phyloP scores from a whole-genome alignment of 1,284 basidiomycete species.

The Ustilago shanxiensis region DNA sequence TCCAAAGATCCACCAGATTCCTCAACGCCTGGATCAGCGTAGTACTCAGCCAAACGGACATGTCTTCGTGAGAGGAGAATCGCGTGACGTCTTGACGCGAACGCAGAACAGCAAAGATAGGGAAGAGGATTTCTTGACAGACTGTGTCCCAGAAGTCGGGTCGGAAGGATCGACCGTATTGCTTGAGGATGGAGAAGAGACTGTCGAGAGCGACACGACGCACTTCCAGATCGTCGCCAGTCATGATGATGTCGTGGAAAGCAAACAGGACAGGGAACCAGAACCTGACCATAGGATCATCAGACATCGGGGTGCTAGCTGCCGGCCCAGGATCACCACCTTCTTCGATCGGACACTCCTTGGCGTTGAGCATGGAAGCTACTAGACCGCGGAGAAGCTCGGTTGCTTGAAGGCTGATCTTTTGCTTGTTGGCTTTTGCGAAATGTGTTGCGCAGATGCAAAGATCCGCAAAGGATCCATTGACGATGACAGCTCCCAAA shows the following conservation, averaged over 20 bases:
- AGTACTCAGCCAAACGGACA: constrained; percentile 99
- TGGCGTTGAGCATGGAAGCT: constrained; percentile 81
- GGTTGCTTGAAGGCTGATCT: constrained; percentile 94
- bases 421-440: constrained; percentile 98
- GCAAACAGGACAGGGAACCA: constrained; percentile 98
- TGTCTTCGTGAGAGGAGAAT: constrained; percentile 96
- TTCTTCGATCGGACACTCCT: constrained; percentile 56
- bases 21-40: constrained; percentile 99
- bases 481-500: constrained; percentile 88
- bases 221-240: constrained; percentile 98
- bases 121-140: constrained; percentile 95
- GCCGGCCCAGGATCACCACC: constrained; percentile 58
- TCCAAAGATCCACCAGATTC: constrained; percentile 95
- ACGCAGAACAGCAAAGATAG: constrained; percentile 95
- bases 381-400: constrained; percentile 89
- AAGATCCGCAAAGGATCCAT: constrained; percentile 94
- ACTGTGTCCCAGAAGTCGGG: constrained; percentile 98
- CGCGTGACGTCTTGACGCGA: constrained; percentile 84
- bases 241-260: constrained; percentile 99
- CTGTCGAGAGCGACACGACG: constrained; percentile 88
- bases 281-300: constrained; percentile 73
- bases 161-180: constrained; percentile 86
- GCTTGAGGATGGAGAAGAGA: constrained; percentile 92
- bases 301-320: constrained; percentile 52
- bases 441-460: constrained; percentile 99